Conservation (phyloP, 495 filamentous ascomycete genomes). For the Trichocladium uniseriatum region DNA sequence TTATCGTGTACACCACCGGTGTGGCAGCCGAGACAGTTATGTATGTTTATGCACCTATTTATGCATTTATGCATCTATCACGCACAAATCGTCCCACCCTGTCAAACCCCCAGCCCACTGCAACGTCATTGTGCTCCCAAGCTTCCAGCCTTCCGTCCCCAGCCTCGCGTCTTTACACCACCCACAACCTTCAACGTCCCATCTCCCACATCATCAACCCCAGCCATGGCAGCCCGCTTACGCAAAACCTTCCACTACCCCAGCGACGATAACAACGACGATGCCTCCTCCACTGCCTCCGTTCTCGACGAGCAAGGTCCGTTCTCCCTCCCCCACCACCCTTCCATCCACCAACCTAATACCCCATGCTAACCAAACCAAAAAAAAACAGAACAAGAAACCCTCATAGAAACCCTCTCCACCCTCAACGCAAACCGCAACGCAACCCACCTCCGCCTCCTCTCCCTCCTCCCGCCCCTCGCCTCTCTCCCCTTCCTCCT, state of each 20-base stretch:
- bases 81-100: not conserved
- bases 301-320: conserved; percentile 58
- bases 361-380: not conserved
- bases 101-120: not conserved
- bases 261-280: conserved; percentile 26
- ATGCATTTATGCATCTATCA: not conserved
- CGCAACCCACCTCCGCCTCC: conserved; percentile 43
- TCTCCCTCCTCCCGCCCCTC: conserved; percentile 16
- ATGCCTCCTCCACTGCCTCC: conserved; percentile 34
- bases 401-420: conserved; percentile 50
- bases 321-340: not conserved
- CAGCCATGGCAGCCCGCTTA: conserved; percentile 34
- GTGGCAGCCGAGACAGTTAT: too few relatives aligned
- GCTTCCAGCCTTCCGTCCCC: not conserved
- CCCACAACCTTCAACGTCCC: not conserved
- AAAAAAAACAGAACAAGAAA: conserved; percentile 65
- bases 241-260: conserved; percentile 57
- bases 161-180: not conserved
- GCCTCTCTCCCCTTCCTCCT: conserved; percentile 4
- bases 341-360: conserved; percentile 10
- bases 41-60: too few relatives aligned
- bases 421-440: conserved; percentile 50
- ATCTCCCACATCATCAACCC: not conserved
- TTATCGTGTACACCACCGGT: too few relatives aligned
- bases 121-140: conserved; percentile 6